Evolutionary conservation across 371 early-diverging fungal species (phyloP).

Genomic region (Zancudomyces culisetae): DNA sequence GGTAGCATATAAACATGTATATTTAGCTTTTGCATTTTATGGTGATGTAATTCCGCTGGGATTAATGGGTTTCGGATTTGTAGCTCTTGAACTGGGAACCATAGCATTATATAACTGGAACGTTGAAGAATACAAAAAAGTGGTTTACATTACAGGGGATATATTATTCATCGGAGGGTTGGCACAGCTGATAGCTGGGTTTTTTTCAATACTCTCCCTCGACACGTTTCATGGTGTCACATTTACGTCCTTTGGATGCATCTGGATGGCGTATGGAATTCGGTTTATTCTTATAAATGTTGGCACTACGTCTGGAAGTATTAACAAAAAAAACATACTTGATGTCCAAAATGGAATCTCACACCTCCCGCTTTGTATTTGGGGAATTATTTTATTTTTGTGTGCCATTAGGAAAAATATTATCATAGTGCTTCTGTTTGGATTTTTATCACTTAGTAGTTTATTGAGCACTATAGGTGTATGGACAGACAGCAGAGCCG

Average conservation of each 20-base stretch:
- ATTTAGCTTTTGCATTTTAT: too few species aligned
- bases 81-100: too few species aligned
- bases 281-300: conserved; percentile 7
- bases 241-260: conserved; percentile 17
- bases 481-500: not conserved
- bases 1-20: too few species aligned
- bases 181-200: conserved; percentile 12
- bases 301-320: too few species aligned
- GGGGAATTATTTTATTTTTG: not conserved
- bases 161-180: conserved; percentile 17
- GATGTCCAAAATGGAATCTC: not conserved
- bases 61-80: too few species aligned
- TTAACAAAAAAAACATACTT: not conserved
- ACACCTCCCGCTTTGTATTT: not conserved
- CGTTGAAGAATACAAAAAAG: too few species aligned
- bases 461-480: not conserved
- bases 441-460: not conserved
- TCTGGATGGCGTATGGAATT: conserved; percentile 20
- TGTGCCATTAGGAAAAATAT: not conserved
- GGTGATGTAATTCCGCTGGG: too few species aligned
- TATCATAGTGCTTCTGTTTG: not conserved
- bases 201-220: conserved; percentile 21
- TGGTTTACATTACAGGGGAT: too few species aligned
- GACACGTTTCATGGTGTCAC: conserved; percentile 23
- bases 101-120: too few species aligned